phyloP scores from a whole-genome alignment of 345 rosid genomes.

The Dovyalis caffra region DNA sequence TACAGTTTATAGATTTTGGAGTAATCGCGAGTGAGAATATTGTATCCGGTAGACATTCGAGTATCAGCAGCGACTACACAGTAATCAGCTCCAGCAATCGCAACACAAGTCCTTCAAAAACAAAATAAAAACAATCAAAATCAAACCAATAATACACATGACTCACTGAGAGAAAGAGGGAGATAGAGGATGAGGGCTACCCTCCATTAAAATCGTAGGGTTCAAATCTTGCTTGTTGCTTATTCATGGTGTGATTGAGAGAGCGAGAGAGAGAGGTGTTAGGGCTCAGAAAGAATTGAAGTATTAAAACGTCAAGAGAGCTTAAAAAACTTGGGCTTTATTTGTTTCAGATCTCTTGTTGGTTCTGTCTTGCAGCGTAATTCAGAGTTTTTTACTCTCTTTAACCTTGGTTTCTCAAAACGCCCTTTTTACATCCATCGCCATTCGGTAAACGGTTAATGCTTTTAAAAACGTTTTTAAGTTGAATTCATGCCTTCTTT shows the following conservation, averaged over 20 bases:
- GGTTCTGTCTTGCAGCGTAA: not conserved
- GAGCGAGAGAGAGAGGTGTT: constrained; percentile 1
- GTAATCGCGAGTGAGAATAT: constrained; percentile 83
- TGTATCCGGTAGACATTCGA: constrained; percentile 94
- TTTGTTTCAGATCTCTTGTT: not conserved
- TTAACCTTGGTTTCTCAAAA: too few species aligned
- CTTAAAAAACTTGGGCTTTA: not conserved
- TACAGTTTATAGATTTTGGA: constrained; percentile 84
- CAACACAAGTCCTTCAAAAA: constrained; percentile 72
- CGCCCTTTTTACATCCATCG: too few species aligned
- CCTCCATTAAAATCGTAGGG: constrained; percentile 99
- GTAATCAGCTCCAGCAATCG: constrained; percentile 91
- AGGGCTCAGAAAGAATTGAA: not conserved
- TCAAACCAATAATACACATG: not conserved
- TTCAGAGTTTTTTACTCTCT: not conserved
- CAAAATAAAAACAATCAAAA: not conserved
- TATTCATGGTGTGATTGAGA: constrained; percentile 49
- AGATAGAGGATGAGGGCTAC: constrained; percentile 28
- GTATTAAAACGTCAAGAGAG: not conserved
- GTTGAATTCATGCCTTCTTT: too few species aligned
- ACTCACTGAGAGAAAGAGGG: not conserved
- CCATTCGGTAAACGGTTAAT: too few species aligned
- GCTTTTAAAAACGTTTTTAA: too few species aligned
- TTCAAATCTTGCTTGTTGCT: constrained; percentile 79
- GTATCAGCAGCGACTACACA: constrained; percentile 97